Conservation (phyloP, 768 basidiomycete genomes). For the Boletales sp. region DNA sequence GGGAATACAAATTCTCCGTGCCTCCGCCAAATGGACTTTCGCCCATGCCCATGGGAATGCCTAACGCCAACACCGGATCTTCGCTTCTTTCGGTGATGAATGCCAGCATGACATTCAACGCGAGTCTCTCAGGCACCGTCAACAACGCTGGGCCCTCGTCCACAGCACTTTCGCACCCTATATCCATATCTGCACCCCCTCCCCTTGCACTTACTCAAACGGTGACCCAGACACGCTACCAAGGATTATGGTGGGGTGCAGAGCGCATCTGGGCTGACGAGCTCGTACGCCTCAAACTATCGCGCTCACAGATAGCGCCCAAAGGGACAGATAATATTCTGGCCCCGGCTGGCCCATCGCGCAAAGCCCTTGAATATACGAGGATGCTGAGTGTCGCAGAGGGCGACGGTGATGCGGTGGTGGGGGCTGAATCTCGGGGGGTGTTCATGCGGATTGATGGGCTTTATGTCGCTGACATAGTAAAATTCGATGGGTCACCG, state of each 20-base stretch:
- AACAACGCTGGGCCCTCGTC: conserved; percentile 2
- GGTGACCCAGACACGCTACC: conserved; percentile 56
- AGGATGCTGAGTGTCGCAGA: conserved; percentile 9
- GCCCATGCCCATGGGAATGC: conserved; percentile 6
- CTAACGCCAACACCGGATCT: conserved; percentile 8
- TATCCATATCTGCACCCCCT: conserved; percentile 13
- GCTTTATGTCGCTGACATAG: conserved; percentile 58
- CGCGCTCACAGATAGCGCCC: conserved; percentile 65
- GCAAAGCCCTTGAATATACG: conserved; percentile 27
- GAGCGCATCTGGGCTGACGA: conserved; percentile 89
- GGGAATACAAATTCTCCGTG: conserved; percentile 53
- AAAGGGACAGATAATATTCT: conserved; percentile 56
- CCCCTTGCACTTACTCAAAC: conserved; percentile 26
- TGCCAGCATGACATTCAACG: conserved; percentile 43
- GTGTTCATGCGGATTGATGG: conserved; percentile 71
- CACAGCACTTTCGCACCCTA: conserved; percentile 3
- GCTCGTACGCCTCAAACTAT: conserved; percentile 72
- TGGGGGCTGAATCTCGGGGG: conserved; percentile 43
- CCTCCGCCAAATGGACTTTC: conserved; percentile 25
- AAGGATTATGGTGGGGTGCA: conserved; percentile 87
- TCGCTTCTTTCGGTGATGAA: conserved; percentile 46
- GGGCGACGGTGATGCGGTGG: conserved; percentile 5
- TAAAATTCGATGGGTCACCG: conserved; percentile 36
- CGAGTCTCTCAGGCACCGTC: conserved; percentile 17
- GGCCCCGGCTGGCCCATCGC: conserved; percentile 57